phyloP scores from a whole-genome alignment of 345 rosid genomes.

The Eucalyptus sideroxylon region DNA sequence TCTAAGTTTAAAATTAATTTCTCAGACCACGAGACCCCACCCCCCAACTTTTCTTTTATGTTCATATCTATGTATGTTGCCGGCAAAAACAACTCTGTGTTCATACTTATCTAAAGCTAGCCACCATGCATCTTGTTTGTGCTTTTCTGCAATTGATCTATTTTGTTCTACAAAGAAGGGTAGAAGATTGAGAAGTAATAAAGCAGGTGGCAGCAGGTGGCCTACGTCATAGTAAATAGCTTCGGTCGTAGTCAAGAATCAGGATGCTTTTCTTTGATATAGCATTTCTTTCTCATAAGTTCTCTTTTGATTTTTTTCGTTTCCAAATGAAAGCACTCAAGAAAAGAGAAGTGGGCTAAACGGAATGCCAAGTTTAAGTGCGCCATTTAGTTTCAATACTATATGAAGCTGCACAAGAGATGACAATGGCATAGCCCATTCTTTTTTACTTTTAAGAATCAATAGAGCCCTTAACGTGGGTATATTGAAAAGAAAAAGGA shows the following conservation, averaged over 20 bases:
- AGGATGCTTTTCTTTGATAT: not conserved
- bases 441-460: not conserved
- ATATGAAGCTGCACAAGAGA: not conserved
- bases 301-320: not conserved
- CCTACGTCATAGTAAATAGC: not conserved
- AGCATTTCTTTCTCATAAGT: not conserved
- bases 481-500: not conserved
- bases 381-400: not conserved
- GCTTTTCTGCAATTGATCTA: not conserved
- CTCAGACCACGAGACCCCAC: not conserved
- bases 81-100: not conserved
- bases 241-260: not conserved
- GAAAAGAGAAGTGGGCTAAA: not conserved
- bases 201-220: not conserved
- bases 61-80: not conserved
- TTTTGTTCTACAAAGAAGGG: not conserved
- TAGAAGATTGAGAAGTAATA: not conserved
- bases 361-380: not conserved
- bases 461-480: not conserved
- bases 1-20: not conserved
- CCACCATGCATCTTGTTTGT: not conserved
- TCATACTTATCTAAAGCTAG: not conserved
- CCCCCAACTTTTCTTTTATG: not conserved
- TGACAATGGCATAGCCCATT: not conserved
- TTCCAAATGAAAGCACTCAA: not conserved